These are phyloP conservation scores for Fusarium camptoceras DNA, from an alignment of 2,329 filamentous ascomycete species.

Conservation along the genomic window DNA sequence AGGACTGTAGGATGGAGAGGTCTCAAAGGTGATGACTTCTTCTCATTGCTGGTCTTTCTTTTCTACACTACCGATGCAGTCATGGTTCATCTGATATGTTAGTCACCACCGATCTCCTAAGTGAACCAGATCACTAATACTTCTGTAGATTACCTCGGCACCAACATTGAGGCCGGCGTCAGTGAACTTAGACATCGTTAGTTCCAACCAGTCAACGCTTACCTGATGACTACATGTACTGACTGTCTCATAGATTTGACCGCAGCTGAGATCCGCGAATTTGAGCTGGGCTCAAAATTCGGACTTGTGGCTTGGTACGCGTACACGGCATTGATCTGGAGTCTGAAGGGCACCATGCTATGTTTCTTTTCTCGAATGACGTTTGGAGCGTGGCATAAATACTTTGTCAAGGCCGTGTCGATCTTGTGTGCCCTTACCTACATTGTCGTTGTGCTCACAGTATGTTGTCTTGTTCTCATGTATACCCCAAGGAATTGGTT, in stretches of 20 bases:
- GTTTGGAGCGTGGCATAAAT: conserved; percentile 41
- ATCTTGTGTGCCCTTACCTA: conserved; percentile 23
- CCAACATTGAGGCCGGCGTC: conserved; percentile 37
- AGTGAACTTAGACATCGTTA: conserved; percentile 4
- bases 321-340: conserved; percentile 54
- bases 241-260: conserved; percentile 35
- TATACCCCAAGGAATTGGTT: not conserved
- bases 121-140: not conserved
- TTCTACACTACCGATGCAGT: conserved; percentile 53
- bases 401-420: conserved; percentile 31
- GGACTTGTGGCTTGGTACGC: conserved; percentile 56
- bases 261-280: conserved; percentile 44
- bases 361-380: conserved; percentile 49
- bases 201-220: not conserved
- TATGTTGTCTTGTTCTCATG: not conserved
- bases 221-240: not conserved
- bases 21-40: conserved; percentile 54
- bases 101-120: not conserved
- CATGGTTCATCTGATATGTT: conserved; percentile 52
- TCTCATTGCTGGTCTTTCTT: conserved; percentile 50
- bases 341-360: conserved; percentile 47
- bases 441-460: conserved; percentile 36
- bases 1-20: conserved; percentile 53
- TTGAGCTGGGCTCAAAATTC: conserved; percentile 51
- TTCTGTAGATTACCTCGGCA: conserved; percentile 35